phyloP scores from a whole-genome alignment of 345 rosid genomes.

The Populus simonii region DNA sequence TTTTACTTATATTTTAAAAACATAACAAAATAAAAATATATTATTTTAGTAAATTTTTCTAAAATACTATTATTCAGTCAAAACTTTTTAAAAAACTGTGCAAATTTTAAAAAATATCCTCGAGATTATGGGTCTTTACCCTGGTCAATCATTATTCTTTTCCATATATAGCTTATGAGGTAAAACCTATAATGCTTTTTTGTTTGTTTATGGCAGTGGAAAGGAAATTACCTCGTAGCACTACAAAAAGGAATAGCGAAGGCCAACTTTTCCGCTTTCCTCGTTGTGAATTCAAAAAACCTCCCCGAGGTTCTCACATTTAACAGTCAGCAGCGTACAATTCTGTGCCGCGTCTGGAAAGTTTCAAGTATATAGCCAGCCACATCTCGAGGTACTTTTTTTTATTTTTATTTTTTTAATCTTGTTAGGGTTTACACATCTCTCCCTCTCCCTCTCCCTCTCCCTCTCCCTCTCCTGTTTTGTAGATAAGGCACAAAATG shows the following conservation, averaged over 20 bases:
- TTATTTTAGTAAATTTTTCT: too few species aligned
- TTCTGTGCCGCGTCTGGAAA: constrained; percentile 9
- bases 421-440: not conserved
- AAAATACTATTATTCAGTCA: too few species aligned
- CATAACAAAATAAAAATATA: too few species aligned
- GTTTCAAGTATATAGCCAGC: not conserved
- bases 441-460: not conserved
- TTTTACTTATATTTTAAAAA: rapidly evolving
- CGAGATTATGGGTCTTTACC: not conserved
- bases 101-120: too few species aligned
- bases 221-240: constrained; percentile 16
- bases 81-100: too few species aligned
- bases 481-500: not conserved
- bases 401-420: not conserved
- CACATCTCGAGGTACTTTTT: not conserved
- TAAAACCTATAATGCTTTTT: not conserved
- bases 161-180: too few species aligned
- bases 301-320: not conserved
- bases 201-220: not conserved
- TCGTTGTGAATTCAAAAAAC: not conserved
- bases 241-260: not conserved
- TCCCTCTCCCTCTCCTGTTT: not conserved
- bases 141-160: not conserved
- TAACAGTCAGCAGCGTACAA: not conserved
- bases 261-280: not conserved